phyloP scores from a whole-genome alignment of 148 eudicot genomes.

The Spergularia bocconei region DNA sequence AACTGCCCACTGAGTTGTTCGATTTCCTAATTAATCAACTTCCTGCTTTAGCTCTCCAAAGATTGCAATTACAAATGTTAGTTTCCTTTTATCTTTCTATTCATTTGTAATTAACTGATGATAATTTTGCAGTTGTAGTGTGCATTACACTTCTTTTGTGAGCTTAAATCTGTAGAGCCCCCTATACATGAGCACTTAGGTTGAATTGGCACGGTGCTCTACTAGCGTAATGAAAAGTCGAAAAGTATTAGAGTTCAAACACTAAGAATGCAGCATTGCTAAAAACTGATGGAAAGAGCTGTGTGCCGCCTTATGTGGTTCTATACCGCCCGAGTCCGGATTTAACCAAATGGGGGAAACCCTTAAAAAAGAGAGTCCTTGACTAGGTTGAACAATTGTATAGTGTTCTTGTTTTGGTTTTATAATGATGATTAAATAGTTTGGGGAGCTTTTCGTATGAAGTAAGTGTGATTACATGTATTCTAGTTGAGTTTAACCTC shows the following conservation, averaged over 20 bases:
- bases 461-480: not conserved
- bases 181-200: too few species aligned
- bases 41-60: conserved; percentile 66
- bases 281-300: too few species aligned
- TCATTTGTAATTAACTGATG: not conserved
- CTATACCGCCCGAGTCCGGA: too few species aligned
- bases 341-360: too few species aligned
- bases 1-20: conserved; percentile 62
- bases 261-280: too few species aligned
- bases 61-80: conserved; percentile 50
- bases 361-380: not conserved
- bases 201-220: too few species aligned
- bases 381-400: not conserved
- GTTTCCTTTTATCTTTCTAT: conserved; percentile 11
- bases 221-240: too few species aligned
- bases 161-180: not conserved
- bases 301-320: too few species aligned
- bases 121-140: too few species aligned
- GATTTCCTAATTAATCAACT: conserved; percentile 58
- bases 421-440: not conserved
- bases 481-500: not conserved
- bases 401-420: not conserved
- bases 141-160: too few species aligned
- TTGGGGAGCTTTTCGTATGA: not conserved
- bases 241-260: too few species aligned